Evolutionary conservation across 1,284 basidiomycete species (phyloP).

Genomic region (Apiotrichum montevideense): DNA sequence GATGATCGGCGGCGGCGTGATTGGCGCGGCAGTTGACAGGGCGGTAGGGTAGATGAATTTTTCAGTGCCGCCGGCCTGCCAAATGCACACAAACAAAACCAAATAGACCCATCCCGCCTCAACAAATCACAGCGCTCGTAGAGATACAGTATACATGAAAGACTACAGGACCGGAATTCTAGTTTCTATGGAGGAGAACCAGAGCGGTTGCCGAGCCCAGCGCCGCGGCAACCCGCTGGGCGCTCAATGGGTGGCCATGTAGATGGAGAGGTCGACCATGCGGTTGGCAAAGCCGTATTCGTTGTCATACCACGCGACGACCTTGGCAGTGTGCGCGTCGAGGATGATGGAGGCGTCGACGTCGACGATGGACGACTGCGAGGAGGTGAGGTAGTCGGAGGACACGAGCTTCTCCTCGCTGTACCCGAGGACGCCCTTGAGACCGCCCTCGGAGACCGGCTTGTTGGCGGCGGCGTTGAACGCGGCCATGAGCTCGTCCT

Average conservation of each 20-base stretch:
- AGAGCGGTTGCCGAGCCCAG: background rate
- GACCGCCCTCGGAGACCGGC: conserved; percentile 15
- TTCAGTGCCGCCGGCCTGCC: too few relatives aligned
- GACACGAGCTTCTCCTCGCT: conserved; percentile 48
- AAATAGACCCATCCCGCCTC: too few relatives aligned
- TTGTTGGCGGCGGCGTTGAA: conserved; percentile 37
- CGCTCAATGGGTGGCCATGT: conserved; percentile 12
- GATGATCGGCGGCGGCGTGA: too few relatives aligned
- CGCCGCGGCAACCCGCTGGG: background rate
- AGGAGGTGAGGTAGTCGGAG: conserved; percentile 43
- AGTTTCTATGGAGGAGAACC: background rate
- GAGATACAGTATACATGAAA: background rate
- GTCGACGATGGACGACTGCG: conserved; percentile 41
- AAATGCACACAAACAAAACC: too few relatives aligned
- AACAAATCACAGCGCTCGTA: background rate
- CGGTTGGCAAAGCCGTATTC: conserved; percentile 36
- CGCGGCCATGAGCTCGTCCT: conserved; percentile 42
- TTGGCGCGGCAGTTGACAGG: too few relatives aligned
- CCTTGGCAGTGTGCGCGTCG: conserved; percentile 38
- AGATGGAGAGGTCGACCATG: conserved; percentile 19
- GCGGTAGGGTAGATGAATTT: too few relatives aligned
- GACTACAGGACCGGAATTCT: conserved; percentile 1
- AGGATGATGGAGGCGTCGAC: conserved; percentile 42
- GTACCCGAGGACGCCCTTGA: conserved; percentile 40
- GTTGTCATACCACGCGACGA: conserved; percentile 48